phyloP scores from a whole-genome alignment of 192 early-diverging fungal genomes.

The Obelidium mucronatum region DNA sequence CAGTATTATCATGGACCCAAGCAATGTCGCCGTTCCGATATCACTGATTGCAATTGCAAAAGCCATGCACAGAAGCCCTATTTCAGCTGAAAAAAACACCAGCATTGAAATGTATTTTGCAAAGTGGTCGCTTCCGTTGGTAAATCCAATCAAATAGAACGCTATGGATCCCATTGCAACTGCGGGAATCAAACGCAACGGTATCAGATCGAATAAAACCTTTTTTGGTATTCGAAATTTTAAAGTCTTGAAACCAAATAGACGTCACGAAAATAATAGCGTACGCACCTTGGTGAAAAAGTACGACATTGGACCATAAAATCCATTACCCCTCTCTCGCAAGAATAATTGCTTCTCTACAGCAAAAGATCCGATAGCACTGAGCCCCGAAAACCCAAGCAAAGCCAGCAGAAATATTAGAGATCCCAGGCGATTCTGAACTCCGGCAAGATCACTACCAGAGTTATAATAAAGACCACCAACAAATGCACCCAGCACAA shows the following conservation, averaged over 20 bases:
- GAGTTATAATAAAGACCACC: conserved; percentile 73
- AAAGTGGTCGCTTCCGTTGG: conserved; percentile 52
- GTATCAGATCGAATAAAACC: conserved; percentile 73
- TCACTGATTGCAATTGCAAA: conserved; percentile 64
- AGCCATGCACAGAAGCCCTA: conserved; percentile 66
- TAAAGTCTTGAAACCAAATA: neutral
- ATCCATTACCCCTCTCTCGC: conserved; percentile 57
- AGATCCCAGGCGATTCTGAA: conserved; percentile 78
- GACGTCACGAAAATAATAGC: neutral
- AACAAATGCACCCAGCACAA: conserved; percentile 72
- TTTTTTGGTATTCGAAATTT: conserved; percentile 39
- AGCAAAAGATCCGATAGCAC: conserved; percentile 67
- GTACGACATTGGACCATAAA: conserved; percentile 54
- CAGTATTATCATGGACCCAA: conserved; percentile 66
- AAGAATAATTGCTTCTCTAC: conserved; percentile 54
- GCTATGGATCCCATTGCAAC: conserved; percentile 68
- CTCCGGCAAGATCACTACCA: conserved; percentile 62
- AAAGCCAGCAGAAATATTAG: conserved; percentile 74
- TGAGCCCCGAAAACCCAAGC: conserved; percentile 72
- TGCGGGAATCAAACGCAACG: conserved; percentile 70
- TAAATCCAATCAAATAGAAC: conserved; percentile 77
- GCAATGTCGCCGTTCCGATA: conserved; percentile 67
- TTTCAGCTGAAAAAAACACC: conserved; percentile 68
- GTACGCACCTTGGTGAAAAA: conserved; percentile 47
- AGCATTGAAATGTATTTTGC: conserved; percentile 68